These are phyloP conservation scores for Talaromyces sp. DNA, from an alignment of 2,329 filamentous ascomycete species.

Conservation along the genomic window DNA sequence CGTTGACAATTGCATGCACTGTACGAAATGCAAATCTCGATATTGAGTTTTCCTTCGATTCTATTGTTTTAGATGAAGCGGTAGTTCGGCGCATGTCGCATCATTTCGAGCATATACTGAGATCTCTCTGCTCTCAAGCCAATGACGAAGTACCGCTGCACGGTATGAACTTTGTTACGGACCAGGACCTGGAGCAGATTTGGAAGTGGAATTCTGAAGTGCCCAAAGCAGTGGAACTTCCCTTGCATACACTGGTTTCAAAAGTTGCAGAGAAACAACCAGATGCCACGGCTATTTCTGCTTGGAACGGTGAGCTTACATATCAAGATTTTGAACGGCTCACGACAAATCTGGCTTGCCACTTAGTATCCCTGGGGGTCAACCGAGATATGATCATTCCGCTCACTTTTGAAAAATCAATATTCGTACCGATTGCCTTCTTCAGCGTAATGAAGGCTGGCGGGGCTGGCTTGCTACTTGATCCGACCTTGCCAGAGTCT, in stretches of 20 bases:
- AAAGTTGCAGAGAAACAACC: not conserved
- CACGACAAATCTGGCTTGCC: constrained; percentile 24
- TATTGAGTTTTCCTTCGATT: constrained; percentile 8
- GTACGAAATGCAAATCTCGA: not conserved
- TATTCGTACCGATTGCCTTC: not conserved
- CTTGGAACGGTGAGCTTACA: constrained; percentile 20
- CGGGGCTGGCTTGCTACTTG: constrained; percentile 5
- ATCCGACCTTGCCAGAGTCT: constrained; percentile 5
- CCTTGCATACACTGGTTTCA: constrained; percentile 3
- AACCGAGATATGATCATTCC: constrained; percentile 8
- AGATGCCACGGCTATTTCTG: constrained; percentile 12
- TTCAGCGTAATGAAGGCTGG: constrained; percentile 16
- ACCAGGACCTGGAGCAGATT: constrained; percentile 17
- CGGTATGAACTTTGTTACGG: constrained; percentile 24
- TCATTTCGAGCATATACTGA: constrained; percentile 22
- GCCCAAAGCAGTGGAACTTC: not conserved
- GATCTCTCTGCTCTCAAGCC: not conserved
- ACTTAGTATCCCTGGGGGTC: not conserved
- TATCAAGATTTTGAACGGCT: constrained; percentile 15
- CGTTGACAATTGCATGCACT: constrained; percentile 4
- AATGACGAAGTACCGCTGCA: not conserved
- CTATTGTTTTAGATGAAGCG: not conserved
- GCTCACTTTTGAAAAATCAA: constrained; percentile 12
- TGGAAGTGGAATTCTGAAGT: constrained; percentile 8
- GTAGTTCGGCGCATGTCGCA: constrained; percentile 20